phyloP scores from a whole-genome alignment of 1,284 basidiomycete species.

The Trichosporon ovoides region DNA sequence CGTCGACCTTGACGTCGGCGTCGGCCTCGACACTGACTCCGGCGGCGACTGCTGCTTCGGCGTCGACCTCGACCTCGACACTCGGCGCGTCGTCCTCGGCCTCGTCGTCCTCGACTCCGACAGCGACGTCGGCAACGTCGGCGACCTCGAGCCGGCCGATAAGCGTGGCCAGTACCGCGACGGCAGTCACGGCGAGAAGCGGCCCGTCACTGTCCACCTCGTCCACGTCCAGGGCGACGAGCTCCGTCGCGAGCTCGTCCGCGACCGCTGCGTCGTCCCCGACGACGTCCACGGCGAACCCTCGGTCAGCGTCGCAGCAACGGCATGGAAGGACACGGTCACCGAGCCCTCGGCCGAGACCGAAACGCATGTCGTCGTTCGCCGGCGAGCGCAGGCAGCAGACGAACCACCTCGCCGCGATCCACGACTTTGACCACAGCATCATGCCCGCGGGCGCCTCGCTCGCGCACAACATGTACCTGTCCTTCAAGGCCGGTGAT shows the following conservation, averaged over 20 bases:
- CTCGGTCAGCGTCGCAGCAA: background rate
- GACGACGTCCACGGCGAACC: background rate
- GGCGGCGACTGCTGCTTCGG: too few species aligned
- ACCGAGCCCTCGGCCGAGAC: conserved; percentile 14
- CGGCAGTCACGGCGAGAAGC: background rate
- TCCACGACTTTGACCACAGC: conserved; percentile 77
- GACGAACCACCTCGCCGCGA: conserved; percentile 61
- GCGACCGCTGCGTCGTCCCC: background rate
- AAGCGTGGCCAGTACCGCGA: background rate
- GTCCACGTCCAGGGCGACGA: background rate
- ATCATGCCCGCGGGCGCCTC: conserved; percentile 32
- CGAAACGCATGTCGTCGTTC: conserved; percentile 7
- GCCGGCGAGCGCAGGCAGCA: background rate
- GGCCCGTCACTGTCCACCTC: background rate
- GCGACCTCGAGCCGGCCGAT: background rate
- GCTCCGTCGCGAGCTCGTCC: background rate
- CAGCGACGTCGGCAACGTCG: background rate
- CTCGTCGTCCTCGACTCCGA: background rate
- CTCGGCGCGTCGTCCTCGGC: background rate
- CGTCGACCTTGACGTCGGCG: background rate
- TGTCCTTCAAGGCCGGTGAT: conserved; percentile 83
- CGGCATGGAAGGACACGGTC: background rate
- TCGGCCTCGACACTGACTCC: background rate
- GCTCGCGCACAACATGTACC: conserved; percentile 66
- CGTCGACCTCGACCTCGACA: background rate